phyloP scores from a whole-genome alignment of 805 yeast species.

The Lachancea thermotolerans region DNA sequence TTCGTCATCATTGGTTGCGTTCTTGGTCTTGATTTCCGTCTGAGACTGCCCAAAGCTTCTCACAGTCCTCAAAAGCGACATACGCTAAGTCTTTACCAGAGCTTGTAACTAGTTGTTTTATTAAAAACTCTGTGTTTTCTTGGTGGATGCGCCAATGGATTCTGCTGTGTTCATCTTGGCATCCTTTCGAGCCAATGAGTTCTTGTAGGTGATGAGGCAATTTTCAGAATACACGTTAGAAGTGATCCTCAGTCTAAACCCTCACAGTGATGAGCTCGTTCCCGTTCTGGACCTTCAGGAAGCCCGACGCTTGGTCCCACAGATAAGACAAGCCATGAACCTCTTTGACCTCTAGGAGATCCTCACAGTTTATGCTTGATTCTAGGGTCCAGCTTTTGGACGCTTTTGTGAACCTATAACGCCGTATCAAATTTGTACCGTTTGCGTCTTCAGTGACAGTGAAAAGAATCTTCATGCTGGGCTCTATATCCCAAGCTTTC shows the following conservation, averaged over 20 bases:
- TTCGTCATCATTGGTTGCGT: conserved; percentile 46
- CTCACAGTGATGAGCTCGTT: not conserved
- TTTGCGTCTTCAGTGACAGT: not conserved
- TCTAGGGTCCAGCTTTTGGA: conserved; percentile 2
- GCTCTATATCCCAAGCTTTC: conserved; percentile 7
- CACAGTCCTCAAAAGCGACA: conserved; percentile 28
- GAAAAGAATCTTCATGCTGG: conserved; percentile 6
- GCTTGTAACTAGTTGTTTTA: not conserved
- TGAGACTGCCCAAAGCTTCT: conserved; percentile 29
- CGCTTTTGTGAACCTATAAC: conserved; percentile 1
- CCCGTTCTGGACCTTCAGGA: not conserved
- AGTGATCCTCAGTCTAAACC: too few relatives aligned
- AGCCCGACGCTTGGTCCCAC: conserved; percentile 1
- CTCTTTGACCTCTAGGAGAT: not conserved
- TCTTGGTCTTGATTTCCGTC: conserved; percentile 34
- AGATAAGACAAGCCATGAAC: not conserved
- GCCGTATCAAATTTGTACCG: not conserved
- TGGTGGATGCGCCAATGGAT: too few relatives aligned
- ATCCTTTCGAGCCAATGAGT: too few relatives aligned
- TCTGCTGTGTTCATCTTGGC: too few relatives aligned
- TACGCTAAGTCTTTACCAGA: conserved; percentile 1
- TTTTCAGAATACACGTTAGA: too few relatives aligned
- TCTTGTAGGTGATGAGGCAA: too few relatives aligned
- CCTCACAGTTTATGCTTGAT: not conserved
- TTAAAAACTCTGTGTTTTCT: not conserved